Conservation (phyloP, 345 rosid species). For the Angophora floribunda region DNA sequence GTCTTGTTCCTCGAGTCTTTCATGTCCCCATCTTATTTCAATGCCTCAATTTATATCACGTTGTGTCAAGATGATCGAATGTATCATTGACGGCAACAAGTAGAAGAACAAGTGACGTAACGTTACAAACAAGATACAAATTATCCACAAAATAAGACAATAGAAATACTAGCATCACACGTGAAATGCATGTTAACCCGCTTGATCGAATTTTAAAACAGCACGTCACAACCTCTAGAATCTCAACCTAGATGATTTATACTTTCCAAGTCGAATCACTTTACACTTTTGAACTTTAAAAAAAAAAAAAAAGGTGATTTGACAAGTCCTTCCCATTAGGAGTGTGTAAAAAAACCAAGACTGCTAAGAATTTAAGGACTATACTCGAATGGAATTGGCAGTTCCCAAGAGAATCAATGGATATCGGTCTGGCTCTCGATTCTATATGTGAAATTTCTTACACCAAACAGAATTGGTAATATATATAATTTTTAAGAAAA, state of each 20-base stretch:
- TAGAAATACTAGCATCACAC: not conserved
- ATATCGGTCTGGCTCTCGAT: too few relatives aligned
- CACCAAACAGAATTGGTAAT: too few relatives aligned
- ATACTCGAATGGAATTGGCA: too few relatives aligned
- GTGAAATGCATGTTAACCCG: not conserved
- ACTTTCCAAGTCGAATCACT: not conserved
- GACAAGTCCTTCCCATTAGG: too few relatives aligned
- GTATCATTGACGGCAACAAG: too few relatives aligned
- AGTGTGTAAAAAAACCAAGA: too few relatives aligned
- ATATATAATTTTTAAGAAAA: too few relatives aligned
- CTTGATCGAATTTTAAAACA: not conserved
- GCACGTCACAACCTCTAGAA: fast-evolving
- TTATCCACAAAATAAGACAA: not conserved
- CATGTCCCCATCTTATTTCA: not conserved
- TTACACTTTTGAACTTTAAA: not conserved
- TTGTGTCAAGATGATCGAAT: too few relatives aligned
- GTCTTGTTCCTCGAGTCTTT: not conserved
- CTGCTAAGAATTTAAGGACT: too few relatives aligned
- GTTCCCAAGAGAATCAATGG: too few relatives aligned
- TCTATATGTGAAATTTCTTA: too few relatives aligned
- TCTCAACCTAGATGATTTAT: not conserved
- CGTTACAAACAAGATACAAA: not conserved
- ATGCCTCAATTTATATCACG: not conserved
- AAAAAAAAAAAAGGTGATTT: too few relatives aligned
- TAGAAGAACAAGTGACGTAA: not conserved